Evolutionary conservation across 768 basidiomycete genomes (phyloP).

Genomic region (Hemileccinum impolitum): DNA sequence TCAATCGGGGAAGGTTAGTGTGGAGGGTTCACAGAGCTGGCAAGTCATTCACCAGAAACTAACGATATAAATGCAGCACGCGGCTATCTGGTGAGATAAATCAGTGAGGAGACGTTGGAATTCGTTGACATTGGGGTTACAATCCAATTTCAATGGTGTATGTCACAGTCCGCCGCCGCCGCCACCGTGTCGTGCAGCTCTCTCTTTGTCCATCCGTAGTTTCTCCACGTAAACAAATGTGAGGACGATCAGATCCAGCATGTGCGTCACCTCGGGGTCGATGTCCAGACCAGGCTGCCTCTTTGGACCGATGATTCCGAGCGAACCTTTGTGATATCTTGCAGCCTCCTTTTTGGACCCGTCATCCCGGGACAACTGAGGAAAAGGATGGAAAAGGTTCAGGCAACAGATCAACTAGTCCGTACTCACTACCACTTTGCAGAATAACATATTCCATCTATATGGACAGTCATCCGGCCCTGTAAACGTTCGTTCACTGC

Average conservation of each 20-base stretch:
- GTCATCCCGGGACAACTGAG: slow-evolving; percentile 18
- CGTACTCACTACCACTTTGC: slow-evolving; percentile 9
- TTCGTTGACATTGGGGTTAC: neutral
- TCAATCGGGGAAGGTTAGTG: too few relatives aligned
- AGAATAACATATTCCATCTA: slow-evolving; percentile 26
- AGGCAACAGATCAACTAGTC: neutral
- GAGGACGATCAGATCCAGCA: slow-evolving; percentile 23
- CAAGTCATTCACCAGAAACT: too few relatives aligned
- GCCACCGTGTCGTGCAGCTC: neutral
- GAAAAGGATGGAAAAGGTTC: too few relatives aligned
- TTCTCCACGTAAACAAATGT: slow-evolving; percentile 28
- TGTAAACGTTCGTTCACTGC: slow-evolving; percentile 24
- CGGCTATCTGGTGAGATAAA: neutral
- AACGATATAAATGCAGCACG: too few relatives aligned
- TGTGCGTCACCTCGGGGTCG: slow-evolving; percentile 12
- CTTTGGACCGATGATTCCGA: slow-evolving; percentile 17
- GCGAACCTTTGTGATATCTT: slow-evolving; percentile 14
- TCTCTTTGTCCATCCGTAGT: slow-evolving; percentile 9
- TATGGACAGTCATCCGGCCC: slow-evolving; percentile 32
- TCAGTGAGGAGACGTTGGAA: neutral
- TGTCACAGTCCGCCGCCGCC: neutral
- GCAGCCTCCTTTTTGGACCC: slow-evolving; percentile 8
- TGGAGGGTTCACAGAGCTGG: too few relatives aligned
- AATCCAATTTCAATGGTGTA: neutral
- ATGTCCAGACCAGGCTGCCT: slow-evolving; percentile 16